These are phyloP conservation scores for Paralagenidium karlingii DNA, from an alignment of 352 stramenopile genomes.

Conservation along the genomic window DNA sequence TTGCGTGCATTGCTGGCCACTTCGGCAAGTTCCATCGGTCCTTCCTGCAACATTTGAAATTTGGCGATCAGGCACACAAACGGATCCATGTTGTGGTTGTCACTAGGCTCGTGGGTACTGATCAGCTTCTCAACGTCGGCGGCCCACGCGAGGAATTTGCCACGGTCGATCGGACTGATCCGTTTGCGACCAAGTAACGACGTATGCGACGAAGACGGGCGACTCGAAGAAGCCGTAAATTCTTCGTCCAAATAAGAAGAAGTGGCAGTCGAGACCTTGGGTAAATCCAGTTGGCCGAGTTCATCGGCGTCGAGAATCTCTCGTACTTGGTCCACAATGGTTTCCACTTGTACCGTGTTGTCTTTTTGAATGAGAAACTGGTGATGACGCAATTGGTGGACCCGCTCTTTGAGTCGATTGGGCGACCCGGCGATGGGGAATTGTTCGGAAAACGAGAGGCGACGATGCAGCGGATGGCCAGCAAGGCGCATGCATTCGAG, in stretches of 20 bases:
- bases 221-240: too few species aligned
- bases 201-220: constrained; percentile 1
- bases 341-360: constrained; percentile 27
- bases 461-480: too few species aligned
- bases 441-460: constrained; percentile 30
- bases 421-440: constrained; percentile 21
- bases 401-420: constrained; percentile 27
- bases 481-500: constrained; percentile 37
- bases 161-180: constrained; percentile 38
- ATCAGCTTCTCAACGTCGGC: constrained; percentile 20
- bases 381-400: constrained; percentile 27
- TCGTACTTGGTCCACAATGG: constrained; percentile 26
- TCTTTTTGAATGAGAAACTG: constrained; percentile 31
- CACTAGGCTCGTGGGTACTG: constrained; percentile 26
- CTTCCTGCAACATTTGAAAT: constrained; percentile 43
- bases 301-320: constrained; percentile 12
- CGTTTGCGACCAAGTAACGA: constrained; percentile 1
- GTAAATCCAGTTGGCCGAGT: too few species aligned
- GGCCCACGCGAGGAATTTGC: constrained; percentile 26
- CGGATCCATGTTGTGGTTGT: constrained; percentile 27
- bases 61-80: constrained; percentile 25
- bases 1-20: constrained; percentile 27
- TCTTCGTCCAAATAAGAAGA: too few species aligned
- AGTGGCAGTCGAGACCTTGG: too few species aligned
- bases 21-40: constrained; percentile 38